These are phyloP conservation scores for Colletotrichum chlorophyti DNA, from an alignment of 2,329 filamentous ascomycete species.

Conservation along the genomic window DNA sequence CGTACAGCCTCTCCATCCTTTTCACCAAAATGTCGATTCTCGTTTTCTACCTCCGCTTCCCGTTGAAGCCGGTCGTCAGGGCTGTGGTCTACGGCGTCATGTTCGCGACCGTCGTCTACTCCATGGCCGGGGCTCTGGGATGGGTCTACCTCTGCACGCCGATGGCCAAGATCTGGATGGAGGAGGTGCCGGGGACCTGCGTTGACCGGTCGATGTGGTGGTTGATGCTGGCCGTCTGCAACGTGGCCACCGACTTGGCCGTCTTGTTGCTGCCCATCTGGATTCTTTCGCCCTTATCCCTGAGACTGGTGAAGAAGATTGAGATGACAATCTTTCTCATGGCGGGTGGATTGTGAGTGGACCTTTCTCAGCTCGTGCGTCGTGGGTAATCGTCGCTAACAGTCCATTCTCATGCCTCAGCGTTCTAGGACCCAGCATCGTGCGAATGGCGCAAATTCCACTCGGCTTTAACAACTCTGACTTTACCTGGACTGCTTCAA, in stretches of 20 bases:
- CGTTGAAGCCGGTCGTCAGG: background rate
- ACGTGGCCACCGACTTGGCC: constrained; percentile 29
- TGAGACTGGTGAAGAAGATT: constrained; percentile 24
- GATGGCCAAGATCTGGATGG: constrained; percentile 22
- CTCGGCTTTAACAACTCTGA: constrained; percentile 16
- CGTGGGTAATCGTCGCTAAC: background rate
- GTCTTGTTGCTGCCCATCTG: constrained; percentile 29
- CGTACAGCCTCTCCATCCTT: constrained; percentile 31
- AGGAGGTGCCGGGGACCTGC: constrained; percentile 4
- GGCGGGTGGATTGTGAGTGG: constrained; percentile 26
- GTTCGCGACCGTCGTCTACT: constrained; percentile 19
- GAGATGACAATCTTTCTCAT: constrained; percentile 26
- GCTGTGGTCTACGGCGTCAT: constrained; percentile 14
- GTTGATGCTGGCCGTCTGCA: constrained; percentile 24
- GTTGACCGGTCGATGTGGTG: constrained; percentile 26
- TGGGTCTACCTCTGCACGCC: constrained; percentile 26
- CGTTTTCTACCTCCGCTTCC: constrained; percentile 32
- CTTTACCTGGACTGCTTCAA: constrained; percentile 26
- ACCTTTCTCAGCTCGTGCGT: rapidly evolving
- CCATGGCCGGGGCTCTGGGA: constrained; percentile 4
- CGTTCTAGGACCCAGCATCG: constrained; percentile 24
- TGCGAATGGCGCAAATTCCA: constrained; percentile 24
- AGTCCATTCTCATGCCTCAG: background rate
- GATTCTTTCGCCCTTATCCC: constrained; percentile 13
- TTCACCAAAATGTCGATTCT: constrained; percentile 33